phyloP scores from a whole-genome alignment of 768 basidiomycete species.

The Calocera cornea region DNA sequence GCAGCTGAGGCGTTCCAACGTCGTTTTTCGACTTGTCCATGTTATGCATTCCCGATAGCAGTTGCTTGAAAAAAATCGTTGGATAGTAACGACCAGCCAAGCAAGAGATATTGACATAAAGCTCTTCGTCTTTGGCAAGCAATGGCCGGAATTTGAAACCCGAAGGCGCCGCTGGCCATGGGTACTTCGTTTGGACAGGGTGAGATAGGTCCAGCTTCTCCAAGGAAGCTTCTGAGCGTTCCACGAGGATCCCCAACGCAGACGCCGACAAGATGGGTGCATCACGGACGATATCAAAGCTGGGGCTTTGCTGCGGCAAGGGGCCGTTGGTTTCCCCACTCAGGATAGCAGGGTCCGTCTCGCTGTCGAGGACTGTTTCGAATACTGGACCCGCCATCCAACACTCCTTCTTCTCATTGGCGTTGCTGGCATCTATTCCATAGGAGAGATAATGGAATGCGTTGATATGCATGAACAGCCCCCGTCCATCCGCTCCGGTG shows the following conservation, averaged over 20 bases:
- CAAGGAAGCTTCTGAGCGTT: background rate
- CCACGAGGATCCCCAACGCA: background rate
- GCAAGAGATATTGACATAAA: background rate
- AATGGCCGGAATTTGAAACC: background rate
- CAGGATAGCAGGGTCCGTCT: background rate
- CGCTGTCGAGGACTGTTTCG: background rate
- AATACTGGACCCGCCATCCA: background rate
- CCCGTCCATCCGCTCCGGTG: background rate
- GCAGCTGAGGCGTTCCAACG: background rate
- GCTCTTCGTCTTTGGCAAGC: slow-evolving; percentile 1
- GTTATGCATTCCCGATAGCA: background rate
- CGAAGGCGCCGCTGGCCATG: background rate
- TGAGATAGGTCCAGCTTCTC: background rate
- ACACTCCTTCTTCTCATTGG: background rate
- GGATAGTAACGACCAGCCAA: slow-evolving; percentile 1
- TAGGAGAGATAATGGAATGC: background rate
- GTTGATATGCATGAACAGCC: background rate
- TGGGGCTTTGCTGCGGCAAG: background rate
- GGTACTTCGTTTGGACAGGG: background rate
- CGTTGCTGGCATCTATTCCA: background rate
- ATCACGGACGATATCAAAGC: background rate
- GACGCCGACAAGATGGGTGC: background rate
- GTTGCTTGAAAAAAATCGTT: background rate
- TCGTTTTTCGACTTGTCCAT: background rate
- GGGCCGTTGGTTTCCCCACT: background rate